Conservation (phyloP, 2,329 filamentous ascomycete species). For the Penicillium frequentans region DNA sequence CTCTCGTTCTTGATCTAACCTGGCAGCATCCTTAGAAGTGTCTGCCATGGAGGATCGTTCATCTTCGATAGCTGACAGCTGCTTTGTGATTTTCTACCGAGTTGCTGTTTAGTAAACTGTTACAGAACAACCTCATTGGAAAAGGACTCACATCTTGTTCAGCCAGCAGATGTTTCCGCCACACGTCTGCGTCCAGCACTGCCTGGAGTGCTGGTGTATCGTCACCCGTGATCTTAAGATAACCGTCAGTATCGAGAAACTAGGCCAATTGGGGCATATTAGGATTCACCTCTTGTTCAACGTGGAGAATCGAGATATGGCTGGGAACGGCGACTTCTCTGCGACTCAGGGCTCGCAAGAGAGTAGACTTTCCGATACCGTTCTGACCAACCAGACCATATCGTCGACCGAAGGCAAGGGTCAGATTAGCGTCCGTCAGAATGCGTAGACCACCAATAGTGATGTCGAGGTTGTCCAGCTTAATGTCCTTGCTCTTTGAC, state of each 20-base stretch:
- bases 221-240: conserved; percentile 76
- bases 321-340: conserved; percentile 94
- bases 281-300: conserved; percentile 79
- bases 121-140: background rate
- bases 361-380: conserved; percentile 97
- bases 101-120: background rate
- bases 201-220: conserved; percentile 94
- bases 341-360: conserved; percentile 84
- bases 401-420: conserved; percentile 84
- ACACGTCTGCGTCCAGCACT: conserved; percentile 95
- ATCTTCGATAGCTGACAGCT: conserved; percentile 73
- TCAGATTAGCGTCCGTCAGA: conserved; percentile 84
- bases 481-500: conserved; percentile 97
- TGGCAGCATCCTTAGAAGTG: conserved; percentile 83
- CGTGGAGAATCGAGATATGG: conserved; percentile 97
- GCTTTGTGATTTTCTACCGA: conserved; percentile 68
- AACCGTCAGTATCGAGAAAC: conserved; percentile 17
- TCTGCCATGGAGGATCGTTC: conserved; percentile 81
- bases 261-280: background rate
- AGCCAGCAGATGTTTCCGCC: conserved; percentile 89
- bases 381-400: conserved; percentile 99
- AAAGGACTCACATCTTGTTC: conserved; percentile 71
- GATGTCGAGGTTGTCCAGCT: conserved; percentile 93
- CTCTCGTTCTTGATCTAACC: conserved; percentile 82
- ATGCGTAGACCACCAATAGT: conserved; percentile 88